phyloP scores from a whole-genome alignment of 768 basidiomycete genomes.

The Macrolepiota dolichaula region DNA sequence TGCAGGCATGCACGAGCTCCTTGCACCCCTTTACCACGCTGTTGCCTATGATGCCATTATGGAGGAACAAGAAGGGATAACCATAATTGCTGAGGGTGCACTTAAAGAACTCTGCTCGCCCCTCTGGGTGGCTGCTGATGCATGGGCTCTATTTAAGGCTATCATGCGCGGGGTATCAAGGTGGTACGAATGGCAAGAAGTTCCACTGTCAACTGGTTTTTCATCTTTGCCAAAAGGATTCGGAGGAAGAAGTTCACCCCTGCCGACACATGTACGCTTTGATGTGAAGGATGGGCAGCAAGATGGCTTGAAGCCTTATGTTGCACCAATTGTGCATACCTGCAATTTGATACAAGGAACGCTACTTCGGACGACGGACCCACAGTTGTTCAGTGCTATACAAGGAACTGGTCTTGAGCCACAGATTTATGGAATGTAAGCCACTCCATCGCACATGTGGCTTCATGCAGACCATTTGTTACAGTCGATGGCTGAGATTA shows the following conservation, averaged over 20 bases:
- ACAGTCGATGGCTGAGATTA: slow-evolving; percentile 88
- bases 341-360: slow-evolving; percentile 79
- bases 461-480: slow-evolving; percentile 7
- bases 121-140: slow-evolving; percentile 78
- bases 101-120: slow-evolving; percentile 63
- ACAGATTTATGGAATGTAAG: slow-evolving; percentile 95
- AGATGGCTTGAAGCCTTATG: slow-evolving; percentile 57
- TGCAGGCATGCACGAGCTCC: slow-evolving; percentile 92
- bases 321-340: slow-evolving; percentile 81
- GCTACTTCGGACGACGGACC: slow-evolving; percentile 76
- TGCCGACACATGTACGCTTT: slow-evolving; percentile 41
- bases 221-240: slow-evolving; percentile 1
- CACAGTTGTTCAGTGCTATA: slow-evolving; percentile 70
- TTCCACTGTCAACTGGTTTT: slow-evolving; percentile 16
- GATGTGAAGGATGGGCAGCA: slow-evolving; percentile 43
- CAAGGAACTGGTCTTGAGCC: slow-evolving; percentile 86
- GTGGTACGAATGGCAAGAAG: slow-evolving; percentile 76
- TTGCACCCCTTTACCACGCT: slow-evolving; percentile 84
- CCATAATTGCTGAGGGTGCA: slow-evolving; percentile 16
- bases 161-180: slow-evolving; percentile 78
- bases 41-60: slow-evolving; percentile 78
- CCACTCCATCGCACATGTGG: slow-evolving; percentile 1
- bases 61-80: slow-evolving; percentile 24
- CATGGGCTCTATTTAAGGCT: slow-evolving; percentile 76
- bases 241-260: slow-evolving; percentile 12